These are phyloP conservation scores for Epichloe baconii DNA, from an alignment of 2,329 filamentous ascomycete genomes.

Conservation along the genomic window DNA sequence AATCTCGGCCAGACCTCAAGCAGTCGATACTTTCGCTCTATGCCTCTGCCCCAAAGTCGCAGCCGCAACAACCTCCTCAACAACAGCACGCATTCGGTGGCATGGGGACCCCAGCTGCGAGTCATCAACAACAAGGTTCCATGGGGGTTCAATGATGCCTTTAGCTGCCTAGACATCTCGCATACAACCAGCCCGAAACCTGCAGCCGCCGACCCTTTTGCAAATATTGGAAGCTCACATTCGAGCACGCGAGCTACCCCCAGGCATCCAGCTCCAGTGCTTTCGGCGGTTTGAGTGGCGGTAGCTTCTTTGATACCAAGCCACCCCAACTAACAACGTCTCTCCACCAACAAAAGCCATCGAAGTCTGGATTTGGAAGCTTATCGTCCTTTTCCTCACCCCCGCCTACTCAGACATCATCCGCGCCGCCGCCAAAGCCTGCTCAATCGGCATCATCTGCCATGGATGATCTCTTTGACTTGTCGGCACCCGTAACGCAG, in stretches of 20 bases:
- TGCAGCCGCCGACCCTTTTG: conserved; percentile 40
- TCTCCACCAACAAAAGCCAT: conserved; percentile 36
- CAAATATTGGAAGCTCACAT: conserved; percentile 35
- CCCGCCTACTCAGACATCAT: conserved; percentile 16
- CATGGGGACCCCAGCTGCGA: conserved; percentile 44
- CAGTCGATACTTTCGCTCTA: conserved; percentile 96
- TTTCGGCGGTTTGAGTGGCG: conserved; percentile 49
- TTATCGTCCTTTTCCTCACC: conserved; percentile 49
- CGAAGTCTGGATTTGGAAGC: conserved; percentile 50
- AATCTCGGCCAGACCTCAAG: conserved; percentile 85
- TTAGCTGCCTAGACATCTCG: conserved; percentile 33
- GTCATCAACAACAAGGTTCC: conserved; percentile 36
- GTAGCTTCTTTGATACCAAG: conserved; percentile 71
- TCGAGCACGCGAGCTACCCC: conserved; percentile 21
- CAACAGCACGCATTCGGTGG: conserved; percentile 44
- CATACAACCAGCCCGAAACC: conserved; percentile 29
- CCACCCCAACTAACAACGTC: conserved; percentile 43
- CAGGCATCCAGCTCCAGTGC: conserved; percentile 25
- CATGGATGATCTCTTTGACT: conserved; percentile 72
- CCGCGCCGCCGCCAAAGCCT: conserved; percentile 25
- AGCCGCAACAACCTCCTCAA: conserved; percentile 21
- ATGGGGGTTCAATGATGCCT: conserved; percentile 68
- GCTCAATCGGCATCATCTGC: conserved; percentile 38
- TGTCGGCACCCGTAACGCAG: conserved; percentile 42
- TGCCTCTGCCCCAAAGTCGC: conserved; percentile 69